Conservation (phyloP, 2,329 filamentous ascomycete genomes). For the Alternaria triticina region DNA sequence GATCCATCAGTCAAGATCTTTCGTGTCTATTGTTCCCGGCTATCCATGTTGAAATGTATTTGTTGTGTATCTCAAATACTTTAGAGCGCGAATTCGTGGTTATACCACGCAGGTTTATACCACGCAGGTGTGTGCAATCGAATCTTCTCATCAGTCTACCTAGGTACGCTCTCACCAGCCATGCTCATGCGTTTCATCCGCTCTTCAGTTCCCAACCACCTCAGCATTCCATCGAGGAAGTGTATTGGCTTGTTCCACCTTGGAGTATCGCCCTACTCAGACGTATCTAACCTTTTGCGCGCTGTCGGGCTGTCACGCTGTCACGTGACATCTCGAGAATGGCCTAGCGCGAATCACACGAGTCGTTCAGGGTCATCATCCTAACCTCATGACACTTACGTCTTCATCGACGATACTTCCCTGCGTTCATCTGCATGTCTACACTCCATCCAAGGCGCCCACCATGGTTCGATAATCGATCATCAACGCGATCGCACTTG, state of each 20-base stretch:
- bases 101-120: background rate
- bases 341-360: background rate
- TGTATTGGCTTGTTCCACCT: background rate
- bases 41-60: background rate
- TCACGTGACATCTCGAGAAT: background rate
- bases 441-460: background rate
- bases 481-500: background rate
- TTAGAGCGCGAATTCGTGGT: background rate
- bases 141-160: background rate
- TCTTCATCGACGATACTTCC: too few species aligned
- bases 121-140: background rate
- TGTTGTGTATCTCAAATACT: too few species aligned
- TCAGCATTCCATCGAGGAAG: background rate
- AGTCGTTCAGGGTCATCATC: background rate
- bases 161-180: background rate
- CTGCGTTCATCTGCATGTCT: background rate
- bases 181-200: background rate
- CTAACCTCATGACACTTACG: background rate
- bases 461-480: background rate
- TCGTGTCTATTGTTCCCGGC: background rate
- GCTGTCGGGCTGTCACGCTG: background rate
- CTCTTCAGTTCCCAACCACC: background rate
- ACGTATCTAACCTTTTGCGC: background rate
- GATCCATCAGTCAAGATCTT: background rate
- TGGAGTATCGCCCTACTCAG: background rate